These are phyloP conservation scores for Brassica balearica DNA, from an alignment of 441 rosid species.

Conservation along the genomic window DNA sequence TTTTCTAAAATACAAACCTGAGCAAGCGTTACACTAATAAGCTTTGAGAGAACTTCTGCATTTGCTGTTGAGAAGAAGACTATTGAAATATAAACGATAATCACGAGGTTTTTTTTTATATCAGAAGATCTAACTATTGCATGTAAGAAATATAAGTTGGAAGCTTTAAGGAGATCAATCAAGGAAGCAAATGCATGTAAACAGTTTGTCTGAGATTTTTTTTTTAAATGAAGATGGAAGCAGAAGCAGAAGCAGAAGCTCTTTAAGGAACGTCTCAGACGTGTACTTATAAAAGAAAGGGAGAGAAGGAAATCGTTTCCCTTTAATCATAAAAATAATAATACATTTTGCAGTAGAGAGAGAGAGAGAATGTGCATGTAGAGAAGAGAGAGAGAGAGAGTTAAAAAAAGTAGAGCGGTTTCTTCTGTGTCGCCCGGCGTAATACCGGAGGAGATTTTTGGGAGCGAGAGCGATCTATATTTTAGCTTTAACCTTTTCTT, in stretches of 20 bases:
- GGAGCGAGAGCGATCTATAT: slow-evolving; percentile 5
- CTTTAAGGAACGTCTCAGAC: slow-evolving; percentile 33
- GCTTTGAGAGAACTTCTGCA: slow-evolving; percentile 19
- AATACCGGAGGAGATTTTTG: slow-evolving; percentile 54
- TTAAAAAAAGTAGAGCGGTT: slow-evolving; percentile 48
- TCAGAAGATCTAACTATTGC: slow-evolving; percentile 37
- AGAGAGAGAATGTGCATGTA: slow-evolving; percentile 44
- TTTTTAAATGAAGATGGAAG: slow-evolving; percentile 4
- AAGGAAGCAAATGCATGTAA: slow-evolving; percentile 46
- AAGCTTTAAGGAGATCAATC: slow-evolving; percentile 45
- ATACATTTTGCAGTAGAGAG: slow-evolving; percentile 37
- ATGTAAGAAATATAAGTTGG: slow-evolving; percentile 33
- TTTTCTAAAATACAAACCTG: slow-evolving; percentile 35
- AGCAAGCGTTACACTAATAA: slow-evolving; percentile 43
- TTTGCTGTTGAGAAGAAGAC: slow-evolving; percentile 9
- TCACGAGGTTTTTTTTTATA: slow-evolving; percentile 37
- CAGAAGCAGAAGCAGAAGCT: slow-evolving; percentile 35
- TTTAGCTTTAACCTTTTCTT: slow-evolving; percentile 13
- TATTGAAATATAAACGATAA: slow-evolving; percentile 26
- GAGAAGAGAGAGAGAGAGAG: slow-evolving; percentile 6
- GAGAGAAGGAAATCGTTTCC: neutral
- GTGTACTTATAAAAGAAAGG: slow-evolving; percentile 43
- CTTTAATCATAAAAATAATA: slow-evolving; percentile 1
- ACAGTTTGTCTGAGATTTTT: slow-evolving; percentile 21
- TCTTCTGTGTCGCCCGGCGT: slow-evolving; percentile 70